Evolutionary conservation across 2,329 filamentous ascomycete genomes (phyloP), one percentile per base, ranked within the genome.

Genomic region (Aotearoamyces nothofagi): DNA sequence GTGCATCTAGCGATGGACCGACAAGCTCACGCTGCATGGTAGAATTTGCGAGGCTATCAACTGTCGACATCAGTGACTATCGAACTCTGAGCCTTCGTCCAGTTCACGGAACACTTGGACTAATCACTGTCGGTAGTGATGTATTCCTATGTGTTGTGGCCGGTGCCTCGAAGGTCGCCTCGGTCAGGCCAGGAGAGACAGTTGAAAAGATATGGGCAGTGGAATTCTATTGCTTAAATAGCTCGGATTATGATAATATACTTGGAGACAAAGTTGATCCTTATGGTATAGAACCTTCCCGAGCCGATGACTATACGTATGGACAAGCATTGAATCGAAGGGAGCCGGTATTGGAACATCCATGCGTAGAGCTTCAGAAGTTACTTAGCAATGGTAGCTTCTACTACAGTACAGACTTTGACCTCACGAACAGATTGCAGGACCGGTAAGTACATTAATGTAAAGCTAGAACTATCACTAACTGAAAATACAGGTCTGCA

Each of bases 401-500:
- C 50, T 98, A 96, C 52, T 98, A 94, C 57, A 94, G 84, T 49
- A 82, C 83, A n/a, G 84, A 96, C 52, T 98, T 98, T 51, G 87
- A 98, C 50, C 61, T 98, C 27, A 98, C 90, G 3, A 86, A 92
- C 53, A 70, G 90, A 41, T 58, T 96, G 37, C 90, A 98, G 53
- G 79, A 94, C 47, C 74, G 87, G 69, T 83, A 49, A 44, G 52
- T 29, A 11, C 26, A 6, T 12, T 23, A 13, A 15, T 32, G 9
- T 11, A 16, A 12, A 9, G 24, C 15, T 17, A 22, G 19, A 30
- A 16, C 5, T 4, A 5, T 14, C 9, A 17, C 15, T 26, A 15
- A 26, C 42, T 46, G 14, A 43, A 35, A 29, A 33, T 44, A 24
- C 40, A 83, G 79, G 43, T 72, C 77, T 9, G 70, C 78, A 32